Evolutionary conservation across 106 monocot genomes (phyloP), one percentile per base, ranked within the genome.

Genomic region (Apostasia ramifera): DNA sequence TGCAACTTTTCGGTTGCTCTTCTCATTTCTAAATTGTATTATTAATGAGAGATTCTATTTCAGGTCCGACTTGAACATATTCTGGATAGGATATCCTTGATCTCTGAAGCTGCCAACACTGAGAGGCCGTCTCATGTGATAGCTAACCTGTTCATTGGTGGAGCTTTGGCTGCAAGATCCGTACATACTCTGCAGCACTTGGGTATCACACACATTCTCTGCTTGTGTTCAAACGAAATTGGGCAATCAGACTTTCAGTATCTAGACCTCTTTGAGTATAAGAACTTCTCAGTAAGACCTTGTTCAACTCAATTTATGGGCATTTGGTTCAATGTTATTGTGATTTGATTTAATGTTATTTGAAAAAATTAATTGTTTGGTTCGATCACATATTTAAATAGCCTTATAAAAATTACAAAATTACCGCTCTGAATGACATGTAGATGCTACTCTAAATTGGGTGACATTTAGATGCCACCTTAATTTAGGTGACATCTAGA

Each of bases 51-150:
- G 8, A 43, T 44, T 65, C 2, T 54, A 49, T 75, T 80, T 45
- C 79, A 97, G 97, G 87, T 92, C 2, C 86, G 97, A 10, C 82
- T 97, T 40, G 97, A 97, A 68, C 97, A 97, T 83, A 83, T 92
- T 52, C 85, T 97, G 47, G 97, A 97, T 61, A 97, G 97, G 67
- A 83, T 90, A 42, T 55, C 82, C 0, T 67, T 97, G 68, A 92
- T 97, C 12, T 82, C 89, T 8, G 86, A 97, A 74, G 92, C 89
- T 7, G 84, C 92, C 47, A 92, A 79, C 49, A 97, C 92, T 3
- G 97, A 97, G 63, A 70, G 83, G 55, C 92, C 92, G 62, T 97
- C 92, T 68, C 67, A 53, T 45, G 77, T 97, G 55, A 85, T 78
- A 46, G 67, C 53, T 71, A 85, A 80, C 72, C 76, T 97, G 49